Evolutionary conservation across 768 basidiomycete genomes (phyloP).

Genomic region (Phlebiopsis flavidoalba): DNA sequence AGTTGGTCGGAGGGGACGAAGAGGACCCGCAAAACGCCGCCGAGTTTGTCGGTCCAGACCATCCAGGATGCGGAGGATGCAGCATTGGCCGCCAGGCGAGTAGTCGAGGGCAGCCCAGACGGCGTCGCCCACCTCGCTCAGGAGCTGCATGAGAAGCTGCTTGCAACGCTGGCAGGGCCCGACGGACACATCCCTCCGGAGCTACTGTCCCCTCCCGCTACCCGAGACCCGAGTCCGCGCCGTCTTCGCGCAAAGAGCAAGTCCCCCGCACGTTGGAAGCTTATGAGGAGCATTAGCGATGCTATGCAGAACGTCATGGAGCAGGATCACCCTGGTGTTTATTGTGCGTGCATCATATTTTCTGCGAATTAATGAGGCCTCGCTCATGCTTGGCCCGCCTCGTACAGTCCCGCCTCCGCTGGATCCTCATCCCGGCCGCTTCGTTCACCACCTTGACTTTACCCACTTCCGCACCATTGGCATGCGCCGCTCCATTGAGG

Average conservation of each 20-base stretch:
- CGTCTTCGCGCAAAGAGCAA: slow-evolving; percentile 73
- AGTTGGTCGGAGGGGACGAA: slow-evolving; percentile 69
- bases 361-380: not conserved
- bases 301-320: slow-evolving; percentile 71
- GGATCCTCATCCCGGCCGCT: slow-evolving; percentile 73
- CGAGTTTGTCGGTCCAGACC: slow-evolving; percentile 56
- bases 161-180: slow-evolving; percentile 53
- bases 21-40: slow-evolving; percentile 56
- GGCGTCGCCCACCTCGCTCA: slow-evolving; percentile 34
- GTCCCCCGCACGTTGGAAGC: slow-evolving; percentile 80
- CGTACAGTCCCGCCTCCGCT: slow-evolving; percentile 16
- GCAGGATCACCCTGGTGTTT: slow-evolving; percentile 58
- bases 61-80: slow-evolving; percentile 63
- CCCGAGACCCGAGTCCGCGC: slow-evolving; percentile 79
- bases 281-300: slow-evolving; percentile 73
- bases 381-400: not conserved
- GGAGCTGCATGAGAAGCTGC: slow-evolving; percentile 55
- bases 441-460: slow-evolving; percentile 86
- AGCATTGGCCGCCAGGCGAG: slow-evolving; percentile 44
- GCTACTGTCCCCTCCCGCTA: slow-evolving; percentile 71
- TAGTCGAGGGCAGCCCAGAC: slow-evolving; percentile 25
- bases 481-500: slow-evolving; percentile 88
- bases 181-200: slow-evolving; percentile 71
- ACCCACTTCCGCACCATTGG: slow-evolving; percentile 97
- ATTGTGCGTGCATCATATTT: slow-evolving; percentile 43